Evolutionary conservation across 805 yeast genomes (phyloP), one percentile per base, ranked within the genome.

Genomic region (Ogataea nonfermentans): DNA sequence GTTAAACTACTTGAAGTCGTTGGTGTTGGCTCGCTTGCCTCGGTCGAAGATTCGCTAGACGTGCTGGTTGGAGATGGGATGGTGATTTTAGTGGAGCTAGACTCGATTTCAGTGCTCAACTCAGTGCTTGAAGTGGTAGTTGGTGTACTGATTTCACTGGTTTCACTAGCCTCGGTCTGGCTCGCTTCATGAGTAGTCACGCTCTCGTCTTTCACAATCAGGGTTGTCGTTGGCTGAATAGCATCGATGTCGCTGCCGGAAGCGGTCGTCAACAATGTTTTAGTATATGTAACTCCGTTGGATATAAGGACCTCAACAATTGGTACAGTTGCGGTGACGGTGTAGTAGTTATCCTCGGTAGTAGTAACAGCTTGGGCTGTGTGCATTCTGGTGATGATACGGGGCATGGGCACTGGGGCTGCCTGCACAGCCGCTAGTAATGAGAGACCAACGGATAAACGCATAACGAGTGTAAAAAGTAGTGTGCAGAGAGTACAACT

Each of bases 221-320:
- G 30, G 7, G 56, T 51, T 14, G 50, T 44, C 9, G 54, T 45
- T 16, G 52, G 45, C 10, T 39, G 40, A n/a, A 47, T 35, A 22
- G 20, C 27, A 4, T 27, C 43, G 13, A 37, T 39, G 9, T 37
- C 48, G 6, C 44, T 48, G 16, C 51, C 57, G 12, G 73, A 64
- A 15, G 63, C 61, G 32, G 70, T 66, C 24, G 65, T 56, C 9
- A 68, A 62, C 38, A 66, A 55, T 17, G 81, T 77, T 43, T 56
- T 52, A 11, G 81, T 76, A 48, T 66, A 73, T 26, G 78, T 71
- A 28, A 63, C 73, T 33, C 76, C 79, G 52, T 73, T 67, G 7
- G 77, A 73, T 35, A 76, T 67, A 29, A 74, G 62, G 12, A 76
- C 59, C 46, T 74, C 72, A 26, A 76, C 80, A 13, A 78, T 70